A percentile compares a stretch with the other conserved stretches of the same genome.
Evolutionary conservation across 805 yeast genomes (phyloP).

Genomic region (Maudiozyma pseudohumilis): DNA sequence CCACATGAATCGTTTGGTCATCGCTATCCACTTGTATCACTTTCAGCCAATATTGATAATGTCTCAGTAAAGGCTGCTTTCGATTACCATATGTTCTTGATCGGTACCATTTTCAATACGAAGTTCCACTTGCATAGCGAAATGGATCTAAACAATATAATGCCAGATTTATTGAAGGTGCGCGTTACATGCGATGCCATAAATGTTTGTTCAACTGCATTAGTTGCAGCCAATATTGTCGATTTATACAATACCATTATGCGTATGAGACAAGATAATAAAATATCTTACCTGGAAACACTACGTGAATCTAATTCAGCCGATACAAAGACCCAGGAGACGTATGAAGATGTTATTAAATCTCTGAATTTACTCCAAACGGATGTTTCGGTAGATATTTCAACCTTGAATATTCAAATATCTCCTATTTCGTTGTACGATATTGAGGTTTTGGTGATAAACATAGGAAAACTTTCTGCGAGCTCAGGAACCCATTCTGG

Average conservation of each 20-base stretch:
- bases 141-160: constrained; percentile 36
- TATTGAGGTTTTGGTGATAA: constrained; percentile 58
- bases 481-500: constrained; percentile 35
- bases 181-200: constrained; percentile 40
- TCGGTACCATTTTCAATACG: constrained; percentile 42
- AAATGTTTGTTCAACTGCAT: constrained; percentile 63
- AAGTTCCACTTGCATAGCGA: constrained; percentile 59
- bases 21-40: constrained; percentile 55
- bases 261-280: constrained; percentile 65
- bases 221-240: constrained; percentile 73
- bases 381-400: constrained; percentile 52
- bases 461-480: constrained; percentile 45
- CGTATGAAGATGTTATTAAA: constrained; percentile 25
- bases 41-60: constrained; percentile 46
- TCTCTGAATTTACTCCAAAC: constrained; percentile 43
- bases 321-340: constrained; percentile 15
- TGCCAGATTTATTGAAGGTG: constrained; percentile 54
- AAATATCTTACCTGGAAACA: constrained; percentile 64
- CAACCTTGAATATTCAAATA: constrained; percentile 47
- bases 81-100: constrained; percentile 78
- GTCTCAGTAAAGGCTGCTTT: constrained; percentile 57
- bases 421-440: constrained; percentile 81
- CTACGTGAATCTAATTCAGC: constrained; percentile 45
- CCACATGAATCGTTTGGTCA: constrained; percentile 36
- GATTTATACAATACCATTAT: constrained; percentile 66